Base-by-base conservation (phyloP, 768 basidiomycete species). In the Panaeolus cyanescens region DNA sequence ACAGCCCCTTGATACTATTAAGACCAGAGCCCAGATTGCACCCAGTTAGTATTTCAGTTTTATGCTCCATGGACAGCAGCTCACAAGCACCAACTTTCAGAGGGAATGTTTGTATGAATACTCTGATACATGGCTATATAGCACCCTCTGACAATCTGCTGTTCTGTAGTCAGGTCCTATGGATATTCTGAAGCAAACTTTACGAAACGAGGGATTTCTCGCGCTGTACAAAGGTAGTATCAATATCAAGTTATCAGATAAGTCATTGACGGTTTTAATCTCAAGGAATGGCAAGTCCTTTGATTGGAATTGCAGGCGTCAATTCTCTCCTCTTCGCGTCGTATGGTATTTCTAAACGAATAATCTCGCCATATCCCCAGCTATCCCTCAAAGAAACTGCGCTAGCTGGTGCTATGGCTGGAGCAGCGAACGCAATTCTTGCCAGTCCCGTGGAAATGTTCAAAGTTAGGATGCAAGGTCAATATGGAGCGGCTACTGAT, bases 371-470 rank as follows among this genome's bases (percentile, higher is more conserved):
- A 0, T 99, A 88, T 70, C 92, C 92, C 2, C 84, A 95, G 55
- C 79, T 96, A 6, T 88, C 91, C 0, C 79, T 98, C 54, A 80
- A 82, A 25, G 86, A 98, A 73, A 92, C 86, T 15, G 93, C 94
- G 0, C 71, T 85, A 0, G 96, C 97, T 0, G 96, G 97, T 0
- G 86, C 87, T 0, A 93, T 97, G 85, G 97, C 97, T 0, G 97
- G 97, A 5, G 94, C 92, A 1, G 88, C 84, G 1, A 96, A 98
- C 70, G 87, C 96, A 12, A 75, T 99, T 8, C 82, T 99, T 2
- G 96, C 96, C 1, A 92, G 92, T 73, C 97, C 97, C 56, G 93
- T 95, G 55, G 97, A 99, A 75, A 93, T 99, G 92, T 98, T 98
- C 80, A 99, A 99, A 76, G 93, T 98, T 30, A 85, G 93, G 17